Conservation (phyloP, 2,329 filamentous ascomycete species). For the Neophaeococcomyces aloes region DNA sequence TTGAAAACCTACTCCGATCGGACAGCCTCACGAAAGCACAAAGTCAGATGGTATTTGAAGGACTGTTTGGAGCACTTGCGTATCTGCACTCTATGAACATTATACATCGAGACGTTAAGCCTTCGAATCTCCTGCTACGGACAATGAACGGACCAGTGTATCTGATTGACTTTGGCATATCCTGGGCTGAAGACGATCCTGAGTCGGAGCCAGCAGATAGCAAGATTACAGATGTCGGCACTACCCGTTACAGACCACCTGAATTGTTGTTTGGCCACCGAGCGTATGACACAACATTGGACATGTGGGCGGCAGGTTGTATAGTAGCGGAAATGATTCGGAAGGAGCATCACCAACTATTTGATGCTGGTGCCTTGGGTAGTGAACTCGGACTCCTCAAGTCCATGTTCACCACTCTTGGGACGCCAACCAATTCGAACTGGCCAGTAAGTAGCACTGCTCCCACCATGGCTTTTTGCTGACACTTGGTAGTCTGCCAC, state of each 20-base stretch:
- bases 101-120: conserved; percentile 89
- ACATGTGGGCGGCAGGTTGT: conserved; percentile 82
- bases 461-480: neutral
- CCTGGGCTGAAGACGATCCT: conserved; percentile 57
- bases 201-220: conserved; percentile 51
- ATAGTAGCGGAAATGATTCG: conserved; percentile 67
- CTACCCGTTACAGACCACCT: conserved; percentile 79
- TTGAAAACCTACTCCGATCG: conserved; percentile 54
- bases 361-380: conserved; percentile 79
- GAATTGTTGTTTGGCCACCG: conserved; percentile 80
- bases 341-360: conserved; percentile 51
- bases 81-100: conserved; percentile 65
- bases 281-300: conserved; percentile 59
- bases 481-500: conserved; percentile 26
- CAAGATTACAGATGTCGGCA: conserved; percentile 90
- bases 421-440: conserved; percentile 65
- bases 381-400: conserved; percentile 84
- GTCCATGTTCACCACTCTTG: conserved; percentile 84
- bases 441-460: conserved; percentile 60
- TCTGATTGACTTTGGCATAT: conserved; percentile 84
- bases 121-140: conserved; percentile 70
- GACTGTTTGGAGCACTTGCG: conserved; percentile 60
- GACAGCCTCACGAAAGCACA: conserved; percentile 27
- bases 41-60: conserved; percentile 44
- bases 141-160: conserved; percentile 60